Evolutionary conservation across 2,329 filamentous ascomycete species (phyloP).

Genomic region (Phyllosticta citribraziliensis): DNA sequence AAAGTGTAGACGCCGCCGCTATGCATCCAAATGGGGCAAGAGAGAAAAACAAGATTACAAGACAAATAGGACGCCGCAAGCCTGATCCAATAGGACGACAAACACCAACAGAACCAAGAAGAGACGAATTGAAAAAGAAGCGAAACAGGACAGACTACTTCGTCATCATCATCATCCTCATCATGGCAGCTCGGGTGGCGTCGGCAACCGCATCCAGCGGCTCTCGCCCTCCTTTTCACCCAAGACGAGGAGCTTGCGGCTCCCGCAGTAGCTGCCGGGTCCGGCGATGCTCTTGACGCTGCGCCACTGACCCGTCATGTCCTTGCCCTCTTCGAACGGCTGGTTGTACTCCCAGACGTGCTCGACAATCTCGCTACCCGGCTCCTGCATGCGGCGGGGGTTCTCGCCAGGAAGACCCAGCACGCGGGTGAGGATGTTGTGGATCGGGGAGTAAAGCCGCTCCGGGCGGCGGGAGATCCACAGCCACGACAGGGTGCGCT

Average conservation of each 20-base stretch:
- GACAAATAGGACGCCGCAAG: neutral
- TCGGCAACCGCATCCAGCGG: slow-evolving; percentile 23
- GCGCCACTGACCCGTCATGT: slow-evolving; percentile 20
- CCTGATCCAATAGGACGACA: neutral
- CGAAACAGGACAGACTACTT: neutral
- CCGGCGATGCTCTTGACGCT: slow-evolving; percentile 44
- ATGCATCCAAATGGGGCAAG: neutral
- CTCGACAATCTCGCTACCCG: slow-evolving; percentile 46
- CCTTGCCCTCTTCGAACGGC: slow-evolving; percentile 19
- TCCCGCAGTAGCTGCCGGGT: slow-evolving; percentile 48
- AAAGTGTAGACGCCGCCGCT: neutral
- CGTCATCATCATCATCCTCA: neutral
- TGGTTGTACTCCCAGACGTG: slow-evolving; percentile 41
- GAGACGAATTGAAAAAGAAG: neutral
- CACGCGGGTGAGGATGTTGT: slow-evolving; percentile 48
- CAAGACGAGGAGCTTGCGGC: slow-evolving; percentile 43
- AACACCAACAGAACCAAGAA: neutral
- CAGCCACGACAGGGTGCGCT: slow-evolving; percentile 48
- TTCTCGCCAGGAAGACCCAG: slow-evolving; percentile 51
- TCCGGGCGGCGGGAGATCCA: slow-evolving; percentile 54
- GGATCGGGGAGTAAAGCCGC: slow-evolving; percentile 50
- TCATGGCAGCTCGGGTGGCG: slow-evolving; percentile 14
- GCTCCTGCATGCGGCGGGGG: slow-evolving; percentile 48
- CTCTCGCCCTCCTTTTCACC: slow-evolving; percentile 25
- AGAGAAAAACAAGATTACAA: neutral